phyloP scores from a whole-genome alignment of 108 stramenopile species.

The Nitzschia palea region DNA sequence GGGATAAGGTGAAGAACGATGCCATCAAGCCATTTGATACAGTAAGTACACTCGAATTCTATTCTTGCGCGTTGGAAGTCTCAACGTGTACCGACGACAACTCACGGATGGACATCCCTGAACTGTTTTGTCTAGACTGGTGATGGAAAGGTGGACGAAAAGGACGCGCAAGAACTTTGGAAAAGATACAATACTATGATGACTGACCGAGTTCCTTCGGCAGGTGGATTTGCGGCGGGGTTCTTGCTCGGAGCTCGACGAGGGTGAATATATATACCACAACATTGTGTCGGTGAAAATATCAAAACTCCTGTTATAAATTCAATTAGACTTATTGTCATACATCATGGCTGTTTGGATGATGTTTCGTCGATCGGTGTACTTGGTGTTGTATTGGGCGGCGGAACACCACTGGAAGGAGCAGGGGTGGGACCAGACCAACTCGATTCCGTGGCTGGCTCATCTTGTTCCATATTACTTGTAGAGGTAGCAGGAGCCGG shows the following conservation, averaged over 20 bases:
- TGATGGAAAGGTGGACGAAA: conserved; percentile 60
- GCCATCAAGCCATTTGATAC: conserved; percentile 65
- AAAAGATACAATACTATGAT: conserved; percentile 73
- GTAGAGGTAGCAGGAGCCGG: neutral
- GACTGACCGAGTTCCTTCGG: conserved; percentile 74
- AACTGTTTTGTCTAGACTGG: too few relatives aligned
- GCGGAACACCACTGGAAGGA: neutral
- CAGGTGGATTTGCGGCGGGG: conserved; percentile 84
- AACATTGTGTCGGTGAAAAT: too few relatives aligned
- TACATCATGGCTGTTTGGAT: too few relatives aligned
- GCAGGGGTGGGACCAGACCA: neutral
- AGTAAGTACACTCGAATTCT: conserved; percentile 43
- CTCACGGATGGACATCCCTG: too few relatives aligned
- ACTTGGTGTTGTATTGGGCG: too few relatives aligned
- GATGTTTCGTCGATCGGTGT: too few relatives aligned
- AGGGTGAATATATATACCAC: conserved; percentile 30
- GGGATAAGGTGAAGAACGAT: conserved; percentile 76
- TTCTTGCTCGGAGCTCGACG: conserved; percentile 79
- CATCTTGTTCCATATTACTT: too few relatives aligned
- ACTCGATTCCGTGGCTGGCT: too few relatives aligned
- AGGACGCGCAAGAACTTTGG: conserved; percentile 82
- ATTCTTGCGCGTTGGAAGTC: too few relatives aligned
- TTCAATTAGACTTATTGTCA: too few relatives aligned
- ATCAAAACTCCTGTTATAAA: too few relatives aligned
- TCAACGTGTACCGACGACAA: too few relatives aligned